Base-by-base conservation (phyloP, 164 flowering plant genomes). In the Magnolia changhungtana region DNA sequence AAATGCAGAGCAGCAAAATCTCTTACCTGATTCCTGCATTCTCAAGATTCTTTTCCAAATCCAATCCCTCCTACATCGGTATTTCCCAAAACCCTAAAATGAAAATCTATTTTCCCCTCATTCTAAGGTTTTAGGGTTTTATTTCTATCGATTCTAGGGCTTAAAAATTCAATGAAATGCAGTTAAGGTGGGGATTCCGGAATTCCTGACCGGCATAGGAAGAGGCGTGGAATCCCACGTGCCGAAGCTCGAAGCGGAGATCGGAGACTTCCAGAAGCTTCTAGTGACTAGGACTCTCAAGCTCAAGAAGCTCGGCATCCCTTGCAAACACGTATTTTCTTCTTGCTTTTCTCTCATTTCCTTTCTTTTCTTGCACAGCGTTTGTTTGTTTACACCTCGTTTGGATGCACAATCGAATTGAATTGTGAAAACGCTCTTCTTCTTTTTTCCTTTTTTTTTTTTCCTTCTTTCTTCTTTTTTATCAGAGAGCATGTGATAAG, bases 171-270 rank as follows among this genome's bases (percentile, higher is more conserved):
- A 16, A 50, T 59, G 61, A 14, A 24, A n/a, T 81, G 81, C 89
- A 95, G 97, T 81, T 83, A 93, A 95, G 81, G 97, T 93, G 31
- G 97, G 97, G 61, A 91, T 95, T 75, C 93, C 94, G 7, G 98
- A 93, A 81, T 95, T 95, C 69, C 72, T 95, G 82, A 89, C 71
- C n/a, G 96, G 96, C 63, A 81, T 93, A 8, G 98, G 97, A 23
- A 85, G 80, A 78, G 97, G 97, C 50, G 91, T 95, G 24, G 98
- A 93, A 76, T 67, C 87, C 45, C 96, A 93, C 77, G 85, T 81
- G 13, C 81, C 84, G 1, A 93, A 90, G 86, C 90, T 95, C 20
- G 96, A 95, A 79, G 69, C 88, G n/a, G 96, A 91, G 85, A 82
- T 95, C 63, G 96, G 98, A 1, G 93, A 95, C 75, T 80, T 95